Conservation (phyloP, 2,329 filamentous ascomycete species). For the Colletotrichum zoysiae region DNA sequence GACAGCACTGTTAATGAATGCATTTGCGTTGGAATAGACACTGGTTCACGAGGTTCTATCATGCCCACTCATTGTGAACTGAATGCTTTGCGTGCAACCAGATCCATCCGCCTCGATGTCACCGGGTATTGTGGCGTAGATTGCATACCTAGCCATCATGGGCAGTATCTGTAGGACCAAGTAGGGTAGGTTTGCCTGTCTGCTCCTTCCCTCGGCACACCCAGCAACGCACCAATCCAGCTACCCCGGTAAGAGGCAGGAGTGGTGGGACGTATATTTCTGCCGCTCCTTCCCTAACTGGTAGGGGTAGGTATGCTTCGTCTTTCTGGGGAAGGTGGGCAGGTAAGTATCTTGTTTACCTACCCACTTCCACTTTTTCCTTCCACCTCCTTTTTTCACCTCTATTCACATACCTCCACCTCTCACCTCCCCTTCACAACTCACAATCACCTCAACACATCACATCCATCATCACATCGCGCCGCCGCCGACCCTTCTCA, state of each 20-base stretch:
- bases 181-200: background rate
- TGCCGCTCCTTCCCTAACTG: background rate
- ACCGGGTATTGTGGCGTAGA: background rate
- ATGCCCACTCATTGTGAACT: background rate
- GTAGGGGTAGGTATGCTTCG: too few relatives aligned
- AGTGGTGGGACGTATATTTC: background rate
- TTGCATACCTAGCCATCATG: background rate
- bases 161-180: background rate
- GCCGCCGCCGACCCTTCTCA: background rate
- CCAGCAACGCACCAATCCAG: too few relatives aligned
- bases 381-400: background rate
- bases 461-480: background rate
- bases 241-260: background rate
- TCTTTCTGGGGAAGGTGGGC: background rate
- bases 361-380: background rate
- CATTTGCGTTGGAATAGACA: background rate
- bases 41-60: background rate
- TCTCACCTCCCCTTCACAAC: background rate
- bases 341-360: background rate
- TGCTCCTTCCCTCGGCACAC: background rate
- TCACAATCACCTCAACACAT: background rate
- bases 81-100: background rate
- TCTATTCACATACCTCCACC: background rate
- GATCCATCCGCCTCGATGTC: background rate
- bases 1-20: conserved; percentile 27